Conservation (phyloP, 164 flowering plant genomes). For the Stephania yunnanensis region DNA sequence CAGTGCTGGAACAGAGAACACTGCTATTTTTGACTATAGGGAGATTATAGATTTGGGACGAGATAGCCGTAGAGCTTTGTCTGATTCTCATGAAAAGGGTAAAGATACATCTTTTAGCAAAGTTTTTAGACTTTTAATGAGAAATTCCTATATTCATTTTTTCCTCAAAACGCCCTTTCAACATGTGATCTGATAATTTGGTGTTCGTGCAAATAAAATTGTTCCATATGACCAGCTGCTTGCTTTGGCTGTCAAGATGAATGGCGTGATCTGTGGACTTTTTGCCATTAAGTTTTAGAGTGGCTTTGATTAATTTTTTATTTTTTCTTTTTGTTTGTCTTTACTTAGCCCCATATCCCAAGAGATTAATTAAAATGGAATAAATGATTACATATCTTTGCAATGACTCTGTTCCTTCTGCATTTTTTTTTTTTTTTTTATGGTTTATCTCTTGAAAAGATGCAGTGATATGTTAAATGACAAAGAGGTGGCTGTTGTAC, state of each 20-base stretch:
- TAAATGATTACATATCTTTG: too few relatives aligned
- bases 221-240: neutral
- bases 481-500: too few relatives aligned
- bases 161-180: neutral
- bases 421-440: too few relatives aligned
- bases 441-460: too few relatives aligned
- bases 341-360: neutral
- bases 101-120: constrained; percentile 9
- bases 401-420: too few relatives aligned
- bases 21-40: constrained; percentile 51
- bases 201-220: neutral
- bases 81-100: constrained; percentile 50
- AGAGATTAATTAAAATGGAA: too few relatives aligned
- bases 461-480: too few relatives aligned
- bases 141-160: neutral
- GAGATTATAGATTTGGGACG: constrained; percentile 62
- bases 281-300: neutral
- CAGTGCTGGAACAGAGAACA: constrained; percentile 19
- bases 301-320: neutral
- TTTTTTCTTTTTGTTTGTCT: neutral
- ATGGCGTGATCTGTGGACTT: neutral
- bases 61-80: constrained; percentile 40
- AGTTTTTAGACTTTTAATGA: neutral
- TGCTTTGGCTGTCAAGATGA: neutral
- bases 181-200: neutral